Percentiles rank a stretch among this genome's conserved stretches.
Conservation (phyloP, 2,329 filamentous ascomycete genomes). For the Fragosphaeria purpurea region DNA sequence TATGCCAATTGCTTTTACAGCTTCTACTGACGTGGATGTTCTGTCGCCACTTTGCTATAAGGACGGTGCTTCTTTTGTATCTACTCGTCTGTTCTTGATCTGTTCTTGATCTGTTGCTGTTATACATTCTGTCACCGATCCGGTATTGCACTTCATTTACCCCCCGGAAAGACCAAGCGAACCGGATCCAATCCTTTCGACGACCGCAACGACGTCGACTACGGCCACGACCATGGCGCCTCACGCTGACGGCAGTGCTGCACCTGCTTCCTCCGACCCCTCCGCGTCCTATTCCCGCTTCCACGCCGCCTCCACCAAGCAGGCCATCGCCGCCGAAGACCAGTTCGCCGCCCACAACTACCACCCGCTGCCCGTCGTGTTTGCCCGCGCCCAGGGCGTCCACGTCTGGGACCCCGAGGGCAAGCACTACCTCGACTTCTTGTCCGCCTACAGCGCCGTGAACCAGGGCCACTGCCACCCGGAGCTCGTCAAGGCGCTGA, state of each 20-base stretch:
- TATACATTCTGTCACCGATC: too few relatives aligned
- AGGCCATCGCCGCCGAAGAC: constrained; percentile 72
- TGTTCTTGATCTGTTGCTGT: background rate
- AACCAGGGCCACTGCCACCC: constrained; percentile 98
- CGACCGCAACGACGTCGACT: too few relatives aligned
- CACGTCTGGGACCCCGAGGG: constrained; percentile 97
- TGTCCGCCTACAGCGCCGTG: constrained; percentile 94
- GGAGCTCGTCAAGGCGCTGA: constrained; percentile 81
- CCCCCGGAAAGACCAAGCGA: too few relatives aligned
- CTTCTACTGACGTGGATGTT: too few relatives aligned
- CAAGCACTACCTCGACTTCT: constrained; percentile 91
- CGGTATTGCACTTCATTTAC: background rate
- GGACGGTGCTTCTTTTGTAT: background rate
- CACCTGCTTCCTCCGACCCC: too few relatives aligned
- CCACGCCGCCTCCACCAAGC: constrained; percentile 69
- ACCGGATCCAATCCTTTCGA: too few relatives aligned
- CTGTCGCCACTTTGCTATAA: too few relatives aligned
- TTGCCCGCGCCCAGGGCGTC: constrained; percentile 72
- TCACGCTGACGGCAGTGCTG: constrained; percentile 34
- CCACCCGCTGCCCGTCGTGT: constrained; percentile 91
- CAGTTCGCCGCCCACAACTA: constrained; percentile 96
- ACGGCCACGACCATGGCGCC: constrained; percentile 39
- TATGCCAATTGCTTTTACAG: too few relatives aligned
- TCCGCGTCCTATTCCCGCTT: constrained; percentile 29
- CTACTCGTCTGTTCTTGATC: background rate